Conservation (phyloP, 2,329 filamentous ascomycete species). For the Arthrobotrys iridis region DNA sequence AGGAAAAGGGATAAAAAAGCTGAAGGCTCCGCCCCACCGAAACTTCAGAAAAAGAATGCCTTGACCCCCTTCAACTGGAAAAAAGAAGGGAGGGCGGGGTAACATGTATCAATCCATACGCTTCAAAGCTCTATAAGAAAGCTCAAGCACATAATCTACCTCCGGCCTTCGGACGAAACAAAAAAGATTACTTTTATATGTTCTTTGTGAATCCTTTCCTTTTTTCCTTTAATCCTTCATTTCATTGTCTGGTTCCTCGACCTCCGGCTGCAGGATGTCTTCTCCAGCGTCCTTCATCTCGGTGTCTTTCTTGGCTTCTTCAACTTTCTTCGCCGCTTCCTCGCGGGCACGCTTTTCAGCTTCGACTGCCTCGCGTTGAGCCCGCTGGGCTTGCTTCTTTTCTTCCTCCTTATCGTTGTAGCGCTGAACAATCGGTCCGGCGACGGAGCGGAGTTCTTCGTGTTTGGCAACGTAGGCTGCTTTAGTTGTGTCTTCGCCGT, state of each 20-base stretch:
- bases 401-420: slow-evolving; percentile 94
- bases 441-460: slow-evolving; percentile 90
- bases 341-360: slow-evolving; percentile 71
- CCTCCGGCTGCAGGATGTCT: slow-evolving; percentile 36
- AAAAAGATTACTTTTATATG: slow-evolving; percentile 10
- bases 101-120: neutral
- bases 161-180: neutral
- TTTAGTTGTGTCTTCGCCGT: slow-evolving; percentile 94
- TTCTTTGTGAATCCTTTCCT: neutral
- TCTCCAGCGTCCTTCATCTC: slow-evolving; percentile 63
- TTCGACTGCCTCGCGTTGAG: slow-evolving; percentile 67
- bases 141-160: too few relatives aligned
- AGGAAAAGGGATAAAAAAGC: slow-evolving; percentile 36
- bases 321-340: slow-evolving; percentile 76
- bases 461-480: slow-evolving; percentile 93
- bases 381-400: slow-evolving; percentile 80
- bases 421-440: slow-evolving; percentile 90
- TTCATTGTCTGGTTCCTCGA: slow-evolving; percentile 39
- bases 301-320: slow-evolving; percentile 68
- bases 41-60: too few relatives aligned
- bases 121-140: too few relatives aligned
- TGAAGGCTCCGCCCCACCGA: too few relatives aligned
- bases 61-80: too few relatives aligned
- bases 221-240: slow-evolving; percentile 41
- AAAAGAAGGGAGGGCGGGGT: too few relatives aligned